phyloP scores from a whole-genome alignment of 1,139 yeast species.

The Candida albicans region DNA sequence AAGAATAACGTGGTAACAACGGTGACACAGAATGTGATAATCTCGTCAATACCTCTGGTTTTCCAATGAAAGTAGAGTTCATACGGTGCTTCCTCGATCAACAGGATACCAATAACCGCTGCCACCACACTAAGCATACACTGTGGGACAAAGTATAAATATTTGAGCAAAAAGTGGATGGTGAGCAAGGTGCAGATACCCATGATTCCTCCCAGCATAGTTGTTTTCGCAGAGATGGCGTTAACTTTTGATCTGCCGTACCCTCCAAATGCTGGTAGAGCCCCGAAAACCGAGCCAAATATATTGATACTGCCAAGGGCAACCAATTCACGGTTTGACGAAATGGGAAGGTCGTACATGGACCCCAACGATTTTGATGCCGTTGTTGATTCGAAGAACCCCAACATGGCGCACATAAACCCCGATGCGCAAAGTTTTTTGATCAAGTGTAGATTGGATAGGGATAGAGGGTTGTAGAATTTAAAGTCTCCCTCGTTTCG shows the following conservation, averaged over 20 bases:
- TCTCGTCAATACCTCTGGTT: conserved; percentile 75
- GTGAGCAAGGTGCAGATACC: conserved; percentile 71
- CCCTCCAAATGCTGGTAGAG: conserved; percentile 93
- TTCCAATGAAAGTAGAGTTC: conserved; percentile 75
- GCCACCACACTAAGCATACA: conserved; percentile 83
- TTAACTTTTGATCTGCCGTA: conserved; percentile 92
- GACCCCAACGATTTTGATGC: conserved; percentile 83
- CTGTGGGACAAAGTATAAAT: conserved; percentile 72
- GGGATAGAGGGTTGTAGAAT: conserved; percentile 37
- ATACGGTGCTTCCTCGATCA: conserved; percentile 84
- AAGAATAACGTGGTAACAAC: conserved; percentile 71
- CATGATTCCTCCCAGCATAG: conserved; percentile 79
- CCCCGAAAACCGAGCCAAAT: conserved; percentile 67
- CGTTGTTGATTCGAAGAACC: conserved; percentile 91
- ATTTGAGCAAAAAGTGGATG: conserved; percentile 58
- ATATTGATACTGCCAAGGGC: conserved; percentile 83
- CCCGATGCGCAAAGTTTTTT: conserved; percentile 54
- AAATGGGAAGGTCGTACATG: conserved; percentile 61
- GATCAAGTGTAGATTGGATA: conserved; percentile 32
- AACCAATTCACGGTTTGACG: conserved; percentile 73
- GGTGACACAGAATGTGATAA: conserved; percentile 72
- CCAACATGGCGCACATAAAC: conserved; percentile 79
- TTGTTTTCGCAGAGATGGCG: conserved; percentile 81
- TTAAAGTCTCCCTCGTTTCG: conserved; percentile 26
- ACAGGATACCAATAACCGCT: conserved; percentile 72